Evolutionary conservation across 2,329 filamentous ascomycete genomes (phyloP).

Genomic region (Aphanoascus verrucosus): DNA sequence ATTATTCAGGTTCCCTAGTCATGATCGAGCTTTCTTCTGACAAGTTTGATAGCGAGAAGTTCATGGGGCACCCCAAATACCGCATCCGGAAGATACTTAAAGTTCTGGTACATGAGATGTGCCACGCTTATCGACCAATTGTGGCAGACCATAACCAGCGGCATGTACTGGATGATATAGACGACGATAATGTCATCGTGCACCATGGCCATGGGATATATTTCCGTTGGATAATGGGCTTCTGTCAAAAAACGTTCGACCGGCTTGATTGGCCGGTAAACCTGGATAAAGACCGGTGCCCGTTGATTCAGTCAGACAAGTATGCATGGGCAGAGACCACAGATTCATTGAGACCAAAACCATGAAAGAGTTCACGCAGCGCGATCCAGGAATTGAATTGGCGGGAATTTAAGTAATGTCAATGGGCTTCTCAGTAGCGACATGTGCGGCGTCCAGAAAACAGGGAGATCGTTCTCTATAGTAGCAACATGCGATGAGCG

Average conservation of each 20-base stretch:
- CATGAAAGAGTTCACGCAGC: no score
- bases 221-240: neutral
- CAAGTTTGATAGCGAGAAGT: neutral
- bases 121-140: neutral
- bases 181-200: neutral
- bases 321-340: no score
- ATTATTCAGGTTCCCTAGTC: neutral
- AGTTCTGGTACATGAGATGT: constrained; percentile 7
- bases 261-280: neutral
- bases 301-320: no score
- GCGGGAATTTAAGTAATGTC: no score
- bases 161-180: neutral
- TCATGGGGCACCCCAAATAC: neutral
- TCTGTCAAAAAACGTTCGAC: constrained; percentile 2
- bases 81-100: neutral
- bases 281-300: neutral
- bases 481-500: no score
- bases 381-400: no score
- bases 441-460: no score
- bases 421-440: no score
- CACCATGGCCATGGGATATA: constrained; percentile 2
- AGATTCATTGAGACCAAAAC: no score
- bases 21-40: neutral
- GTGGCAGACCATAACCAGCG: neutral
- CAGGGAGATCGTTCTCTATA: no score